These are phyloP conservation scores for Xylaria sp. DNA, from an alignment of 2,329 filamentous ascomycete species.

Conservation along the genomic window DNA sequence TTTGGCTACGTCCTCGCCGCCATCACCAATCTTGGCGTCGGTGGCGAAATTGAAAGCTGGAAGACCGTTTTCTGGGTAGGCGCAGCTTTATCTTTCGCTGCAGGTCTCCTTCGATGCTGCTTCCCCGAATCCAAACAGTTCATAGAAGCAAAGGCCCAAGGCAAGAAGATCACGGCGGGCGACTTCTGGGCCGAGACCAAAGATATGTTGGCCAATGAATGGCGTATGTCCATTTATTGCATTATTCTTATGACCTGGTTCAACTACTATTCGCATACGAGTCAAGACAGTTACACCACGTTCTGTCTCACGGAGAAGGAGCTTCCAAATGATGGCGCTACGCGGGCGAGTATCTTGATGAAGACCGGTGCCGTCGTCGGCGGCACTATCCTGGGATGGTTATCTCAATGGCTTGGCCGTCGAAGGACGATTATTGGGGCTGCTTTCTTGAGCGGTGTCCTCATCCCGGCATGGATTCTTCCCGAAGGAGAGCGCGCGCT, in stretches of 20 bases:
- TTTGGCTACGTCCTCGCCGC: constrained; percentile 84
- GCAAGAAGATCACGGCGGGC: constrained; percentile 60
- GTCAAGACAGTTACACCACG: constrained; percentile 84
- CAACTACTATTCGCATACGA: constrained; percentile 81
- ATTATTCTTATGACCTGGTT: constrained; percentile 82
- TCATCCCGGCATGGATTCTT: constrained; percentile 79
- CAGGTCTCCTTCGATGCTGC: constrained; percentile 73
- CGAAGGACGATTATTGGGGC: constrained; percentile 73
- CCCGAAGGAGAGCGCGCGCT: constrained; percentile 68
- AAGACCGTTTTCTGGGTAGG: constrained; percentile 81
- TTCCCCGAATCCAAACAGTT: constrained; percentile 84
- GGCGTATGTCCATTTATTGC: constrained; percentile 82
- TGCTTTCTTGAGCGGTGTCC: constrained; percentile 66
- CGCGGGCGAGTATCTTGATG: constrained; percentile 82
- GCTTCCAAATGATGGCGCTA: constrained; percentile 70
- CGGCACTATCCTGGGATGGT: constrained; percentile 77
- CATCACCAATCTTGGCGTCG: constrained; percentile 78
- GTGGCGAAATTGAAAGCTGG: constrained; percentile 71
- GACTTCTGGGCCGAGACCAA: constrained; percentile 77
- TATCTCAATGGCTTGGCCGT: constrained; percentile 79
- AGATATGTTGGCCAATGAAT: constrained; percentile 74
- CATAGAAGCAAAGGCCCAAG: constrained; percentile 72
- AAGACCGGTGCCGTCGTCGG: constrained; percentile 81
- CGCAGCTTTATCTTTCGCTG: constrained; percentile 72
- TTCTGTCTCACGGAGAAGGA: constrained; percentile 81